Evolutionary conservation across 2,329 filamentous ascomycete genomes (phyloP).

Genomic region (Botrytis tulipae): DNA sequence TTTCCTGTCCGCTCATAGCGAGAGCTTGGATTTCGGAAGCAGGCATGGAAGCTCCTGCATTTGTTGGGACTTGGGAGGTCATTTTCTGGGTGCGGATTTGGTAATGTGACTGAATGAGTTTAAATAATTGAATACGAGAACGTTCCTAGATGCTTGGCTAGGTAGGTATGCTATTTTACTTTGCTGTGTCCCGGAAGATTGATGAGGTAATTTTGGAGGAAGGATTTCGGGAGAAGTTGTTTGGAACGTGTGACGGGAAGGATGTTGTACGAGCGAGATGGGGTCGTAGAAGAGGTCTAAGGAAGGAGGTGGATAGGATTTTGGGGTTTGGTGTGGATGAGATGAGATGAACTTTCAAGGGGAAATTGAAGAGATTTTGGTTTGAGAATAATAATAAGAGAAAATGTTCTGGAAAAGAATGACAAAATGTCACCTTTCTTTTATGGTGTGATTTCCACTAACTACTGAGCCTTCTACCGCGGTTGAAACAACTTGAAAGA

Average conservation of each 20-base stretch:
- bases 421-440: neutral
- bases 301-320: neutral
- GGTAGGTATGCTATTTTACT: neutral
- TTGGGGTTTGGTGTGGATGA: neutral
- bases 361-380: neutral
- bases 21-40: constrained; percentile 20
- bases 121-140: constrained; percentile 15
- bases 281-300: constrained; percentile 14
- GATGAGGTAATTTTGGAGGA: neutral
- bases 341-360: neutral
- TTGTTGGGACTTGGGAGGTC: constrained; percentile 14
- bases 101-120: constrained; percentile 16
- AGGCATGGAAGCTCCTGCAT: neutral
- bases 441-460: neutral
- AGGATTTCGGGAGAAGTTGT: neutral
- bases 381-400: neutral
- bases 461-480: neutral
- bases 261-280: constrained; percentile 10
- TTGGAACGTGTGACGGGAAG: constrained; percentile 12
- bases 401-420: neutral
- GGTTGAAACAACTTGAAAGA: neutral
- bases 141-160: neutral
- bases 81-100: constrained; percentile 14
- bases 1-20: constrained; percentile 25
- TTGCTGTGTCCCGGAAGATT: neutral